Evolutionary conservation across 306 rosid species (phyloP), one percentile per base, ranked within the genome.

Genomic region (Vigna unguiculata): DNA sequence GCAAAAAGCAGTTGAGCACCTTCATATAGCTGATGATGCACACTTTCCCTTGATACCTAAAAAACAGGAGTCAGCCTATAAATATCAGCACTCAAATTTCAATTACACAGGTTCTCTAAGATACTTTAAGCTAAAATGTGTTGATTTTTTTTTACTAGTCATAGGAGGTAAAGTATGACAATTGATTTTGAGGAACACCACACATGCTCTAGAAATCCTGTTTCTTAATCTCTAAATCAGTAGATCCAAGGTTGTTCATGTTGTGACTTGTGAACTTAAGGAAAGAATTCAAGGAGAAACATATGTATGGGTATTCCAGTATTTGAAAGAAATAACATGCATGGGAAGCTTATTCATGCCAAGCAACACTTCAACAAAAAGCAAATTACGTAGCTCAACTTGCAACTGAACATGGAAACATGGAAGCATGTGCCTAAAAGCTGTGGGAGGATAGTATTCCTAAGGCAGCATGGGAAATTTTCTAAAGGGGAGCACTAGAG

Each of bases 31-130:
- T 95, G 98, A 81, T 10, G 72, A 19, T 60, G 75, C 47, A 95
- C 90, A 49, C 88, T 84, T 78, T 83, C 91, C 83, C 85, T 92
- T 38, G 97, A 95, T 45, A 87, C 97, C 99, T 95, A 68, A 38
- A 28, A 75, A 28, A 54, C 46, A 81, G 61, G 59, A 88, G 82
- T 60, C 71, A 68, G 59, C 75, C 74, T 41, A 11, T 71, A 38
- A 46, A 72, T 59, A 78, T 86, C 65, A 78, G 57, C 61, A 81
- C 41, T 51, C 61, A 8, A 63, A 69, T 43, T 70, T 24, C 20
- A 67, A 52, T 15, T 41, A 8, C 17, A 10, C 47, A 49, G 55
- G 68, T 52, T 54, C 68, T 19, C 45, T 11, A 54, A 24, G 32
- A 36, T 59, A 22, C 57, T 71, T 2, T 19, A 20, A 64, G 32